These are phyloP conservation scores for Clavispora asparagi DNA, from an alignment of 805 yeast species.

Conservation along the genomic window DNA sequence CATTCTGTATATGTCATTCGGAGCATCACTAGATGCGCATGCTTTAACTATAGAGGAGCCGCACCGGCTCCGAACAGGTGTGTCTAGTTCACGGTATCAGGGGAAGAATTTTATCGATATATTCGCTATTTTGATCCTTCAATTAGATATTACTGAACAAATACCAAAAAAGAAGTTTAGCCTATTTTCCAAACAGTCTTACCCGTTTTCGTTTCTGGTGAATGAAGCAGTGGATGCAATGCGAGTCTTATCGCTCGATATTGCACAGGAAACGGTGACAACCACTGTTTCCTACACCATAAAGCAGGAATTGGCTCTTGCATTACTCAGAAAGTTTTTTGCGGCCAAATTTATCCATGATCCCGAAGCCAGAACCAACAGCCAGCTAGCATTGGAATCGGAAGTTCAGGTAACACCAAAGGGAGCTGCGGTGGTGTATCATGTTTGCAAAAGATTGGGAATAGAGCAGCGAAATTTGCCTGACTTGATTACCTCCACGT, in stretches of 20 bases:
- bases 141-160: constrained; percentile 26
- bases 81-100: constrained; percentile 22
- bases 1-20: not conserved
- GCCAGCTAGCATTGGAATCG: constrained; percentile 18
- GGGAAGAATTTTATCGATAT: constrained; percentile 57
- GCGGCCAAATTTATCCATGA: constrained; percentile 63
- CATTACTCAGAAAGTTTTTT: constrained; percentile 48
- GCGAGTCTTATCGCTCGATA: constrained; percentile 42
- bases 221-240: constrained; percentile 49
- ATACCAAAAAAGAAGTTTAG: constrained; percentile 15
- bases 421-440: constrained; percentile 67
- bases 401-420: constrained; percentile 79
- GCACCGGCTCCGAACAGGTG: not conserved
- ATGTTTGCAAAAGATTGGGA: constrained; percentile 56
- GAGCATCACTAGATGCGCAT: not conserved
- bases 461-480: constrained; percentile 37
- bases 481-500: constrained; percentile 45
- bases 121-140: constrained; percentile 44
- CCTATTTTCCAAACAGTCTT: constrained; percentile 15
- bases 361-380: constrained; percentile 68
- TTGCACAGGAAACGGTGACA: constrained; percentile 46
- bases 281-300: constrained; percentile 54
- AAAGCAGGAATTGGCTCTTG: constrained; percentile 40
- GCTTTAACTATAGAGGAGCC: not conserved
- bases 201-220: constrained; percentile 50